Conservation (phyloP, 495 filamentous ascomycete genomes). For the Gamarada debralockiae region DNA sequence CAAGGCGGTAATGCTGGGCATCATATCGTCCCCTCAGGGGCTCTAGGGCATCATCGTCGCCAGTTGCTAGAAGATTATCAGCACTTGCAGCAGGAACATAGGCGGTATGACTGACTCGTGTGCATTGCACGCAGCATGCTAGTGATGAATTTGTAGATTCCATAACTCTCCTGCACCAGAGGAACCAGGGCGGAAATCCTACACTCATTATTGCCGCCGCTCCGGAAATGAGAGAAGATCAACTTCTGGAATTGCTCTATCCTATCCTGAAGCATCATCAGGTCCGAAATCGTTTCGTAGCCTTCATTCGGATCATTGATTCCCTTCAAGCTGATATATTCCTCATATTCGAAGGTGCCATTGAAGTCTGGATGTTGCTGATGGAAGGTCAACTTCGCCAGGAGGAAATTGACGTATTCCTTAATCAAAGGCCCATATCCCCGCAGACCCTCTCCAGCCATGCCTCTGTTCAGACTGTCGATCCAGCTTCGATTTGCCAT, state of each 20-base stretch:
- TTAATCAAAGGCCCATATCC: conserved; percentile 89
- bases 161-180: conserved; percentile 95
- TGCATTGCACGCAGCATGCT: conserved; percentile 98
- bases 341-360: conserved; percentile 97
- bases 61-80: conserved; percentile 53
- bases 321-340: conserved; percentile 95
- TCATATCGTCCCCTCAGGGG: conserved; percentile 86
- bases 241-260: conserved; percentile 98
- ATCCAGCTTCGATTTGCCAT: conserved; percentile 87
- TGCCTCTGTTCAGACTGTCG: conserved; percentile 83
- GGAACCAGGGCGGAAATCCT: conserved; percentile 91
- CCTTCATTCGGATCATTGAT: conserved; percentile 99
- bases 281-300: conserved; percentile 94
- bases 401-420: conserved; percentile 92
- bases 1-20: conserved; percentile 90
- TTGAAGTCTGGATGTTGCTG: conserved; percentile 97
- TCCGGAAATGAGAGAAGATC: conserved; percentile 92
- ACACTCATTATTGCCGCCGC: conserved; percentile 90
- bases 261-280: conserved; percentile 96
- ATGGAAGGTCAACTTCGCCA: conserved; percentile 91
- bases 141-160: conserved; percentile 94
- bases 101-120: conserved; percentile 59
- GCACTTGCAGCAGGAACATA: conserved; percentile 11
- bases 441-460: conserved; percentile 80
- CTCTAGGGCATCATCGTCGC: conserved; percentile 91